Evolutionary conservation across 306 rosid species (phyloP).

Genomic region (Fragaria iinumae): DNA sequence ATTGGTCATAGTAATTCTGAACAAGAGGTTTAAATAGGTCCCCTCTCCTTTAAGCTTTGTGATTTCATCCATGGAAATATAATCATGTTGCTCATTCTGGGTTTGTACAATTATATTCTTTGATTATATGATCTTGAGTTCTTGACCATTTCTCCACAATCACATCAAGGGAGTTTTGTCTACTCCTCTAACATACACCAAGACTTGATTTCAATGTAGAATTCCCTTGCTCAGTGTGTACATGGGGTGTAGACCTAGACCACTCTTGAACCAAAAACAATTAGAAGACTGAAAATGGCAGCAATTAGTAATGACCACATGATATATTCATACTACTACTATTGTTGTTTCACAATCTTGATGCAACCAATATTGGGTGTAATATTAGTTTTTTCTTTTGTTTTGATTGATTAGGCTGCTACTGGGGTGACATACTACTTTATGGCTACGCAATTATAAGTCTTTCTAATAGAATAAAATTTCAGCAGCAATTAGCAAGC

Average conservation of each 20-base stretch:
- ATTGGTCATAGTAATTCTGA: background rate
- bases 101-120: too few species aligned
- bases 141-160: too few species aligned
- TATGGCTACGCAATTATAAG: too few species aligned
- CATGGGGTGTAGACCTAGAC: background rate
- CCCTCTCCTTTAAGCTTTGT: background rate
- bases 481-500: too few species aligned
- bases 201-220: background rate
- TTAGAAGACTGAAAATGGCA: background rate
- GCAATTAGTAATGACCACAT: background rate
- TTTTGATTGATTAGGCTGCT: too few species aligned
- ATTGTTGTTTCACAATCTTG: background rate
- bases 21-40: background rate
- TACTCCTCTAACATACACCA: background rate
- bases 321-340: background rate
- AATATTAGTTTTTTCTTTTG: too few species aligned
- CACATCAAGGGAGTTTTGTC: too few species aligned
- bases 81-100: too few species aligned
- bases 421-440: too few species aligned
- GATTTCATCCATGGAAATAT: too few species aligned
- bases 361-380: background rate
- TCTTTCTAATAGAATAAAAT: too few species aligned
- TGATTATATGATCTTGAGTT: too few species aligned
- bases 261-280: background rate
- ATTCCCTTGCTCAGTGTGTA: background rate